Evolutionary conservation across 306 rosid genomes (phyloP), one percentile per base, ranked within the genome.

Genomic region (Begonia masoniana): DNA sequence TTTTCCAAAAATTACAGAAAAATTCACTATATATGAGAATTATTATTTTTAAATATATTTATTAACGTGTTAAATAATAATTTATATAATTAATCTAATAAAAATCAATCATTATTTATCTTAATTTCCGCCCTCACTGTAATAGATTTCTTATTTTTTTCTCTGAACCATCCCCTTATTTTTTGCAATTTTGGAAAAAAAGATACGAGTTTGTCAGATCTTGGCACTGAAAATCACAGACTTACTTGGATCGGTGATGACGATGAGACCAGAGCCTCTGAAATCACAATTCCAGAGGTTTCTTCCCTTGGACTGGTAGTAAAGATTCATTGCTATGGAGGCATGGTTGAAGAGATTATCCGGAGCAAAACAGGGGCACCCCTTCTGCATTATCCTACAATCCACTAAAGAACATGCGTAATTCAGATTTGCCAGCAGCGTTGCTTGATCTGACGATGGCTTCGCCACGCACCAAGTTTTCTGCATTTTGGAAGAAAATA

Each of bases 231-330:
- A 26, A 26, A 26, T 1, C 35, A 26, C 6, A 26, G 35, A 31
- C 89, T 71, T 68, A 89, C 97, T 89, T 14, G 97, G 97, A 67
- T 89, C 82, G 3, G 97, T 78, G 42, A 74, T 10, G 51, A 76
- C 85, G 7, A 78, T 36, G 6, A 89, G 78, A 54, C 65, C 95
- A 50, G 97, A 89, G 59, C 65, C 67, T 23, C 80, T 78, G 63
- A 89, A 89, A 50, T 85, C 94, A 67, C 97, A 89, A 41, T 85
- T 85, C 97, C 97, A 89, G 53, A 70, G 87, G 69, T 85, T 76
- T 43, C 61, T 74, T 15, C 95, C 97, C 41, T 21, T 71, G 1
- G 85, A 46, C 4, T 80, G 81, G 62, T 76, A 89, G 62, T 89
- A 89, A 47, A 85, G 68, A 64, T 80, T 89, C 97, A 89, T 89